Percentiles rank a stretch among this genome's conserved stretches.
phyloP scores from a whole-genome alignment of 345 rosid genomes.

The Crucihimalaya himalaica region DNA sequence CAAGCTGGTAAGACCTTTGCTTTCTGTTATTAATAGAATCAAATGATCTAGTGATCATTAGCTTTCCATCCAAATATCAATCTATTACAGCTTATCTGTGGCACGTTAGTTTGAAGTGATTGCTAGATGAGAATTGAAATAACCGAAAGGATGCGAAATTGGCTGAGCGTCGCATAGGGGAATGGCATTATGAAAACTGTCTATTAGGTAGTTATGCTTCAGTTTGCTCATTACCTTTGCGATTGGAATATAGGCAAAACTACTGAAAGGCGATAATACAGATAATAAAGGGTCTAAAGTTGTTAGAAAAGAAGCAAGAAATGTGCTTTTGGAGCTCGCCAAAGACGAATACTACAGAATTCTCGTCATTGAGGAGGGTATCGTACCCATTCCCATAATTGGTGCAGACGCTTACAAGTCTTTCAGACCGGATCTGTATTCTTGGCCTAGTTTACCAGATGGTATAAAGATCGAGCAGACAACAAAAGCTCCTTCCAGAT shows the following conservation, averaged over 20 bases:
- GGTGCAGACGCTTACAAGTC: conserved; percentile 79
- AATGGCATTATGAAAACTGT: conserved; percentile 3
- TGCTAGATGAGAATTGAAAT: background rate
- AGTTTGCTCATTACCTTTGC: conserved; percentile 1
- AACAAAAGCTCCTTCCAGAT: conserved; percentile 59
- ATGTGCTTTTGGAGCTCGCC: conserved; percentile 74
- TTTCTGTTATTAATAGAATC: background rate
- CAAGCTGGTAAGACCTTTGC: conserved; percentile 59
- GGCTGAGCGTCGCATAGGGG: background rate
- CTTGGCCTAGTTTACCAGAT: conserved; percentile 88
- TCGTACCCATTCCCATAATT: conserved; percentile 74
- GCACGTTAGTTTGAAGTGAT: background rate
- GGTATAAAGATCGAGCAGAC: conserved; percentile 63
- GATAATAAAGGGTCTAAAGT: conserved; percentile 53
- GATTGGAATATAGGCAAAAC: conserved; percentile 51
- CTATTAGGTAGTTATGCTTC: background rate
- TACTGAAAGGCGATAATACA: conserved; percentile 49
- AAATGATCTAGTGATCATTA: background rate
- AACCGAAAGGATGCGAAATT: background rate
- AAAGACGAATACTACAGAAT: conserved; percentile 76
- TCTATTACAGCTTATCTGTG: background rate
- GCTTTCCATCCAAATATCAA: background rate
- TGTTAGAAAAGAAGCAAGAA: conserved; percentile 70
- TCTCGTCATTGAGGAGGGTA: conserved; percentile 81
- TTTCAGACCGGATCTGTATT: conserved; percentile 60